A percentile compares a stretch with the other conserved stretches of the same genome.
These are phyloP conservation scores for Aquilaria sinensis DNA, from an alignment of 345 rosid species.

Conservation along the genomic window DNA sequence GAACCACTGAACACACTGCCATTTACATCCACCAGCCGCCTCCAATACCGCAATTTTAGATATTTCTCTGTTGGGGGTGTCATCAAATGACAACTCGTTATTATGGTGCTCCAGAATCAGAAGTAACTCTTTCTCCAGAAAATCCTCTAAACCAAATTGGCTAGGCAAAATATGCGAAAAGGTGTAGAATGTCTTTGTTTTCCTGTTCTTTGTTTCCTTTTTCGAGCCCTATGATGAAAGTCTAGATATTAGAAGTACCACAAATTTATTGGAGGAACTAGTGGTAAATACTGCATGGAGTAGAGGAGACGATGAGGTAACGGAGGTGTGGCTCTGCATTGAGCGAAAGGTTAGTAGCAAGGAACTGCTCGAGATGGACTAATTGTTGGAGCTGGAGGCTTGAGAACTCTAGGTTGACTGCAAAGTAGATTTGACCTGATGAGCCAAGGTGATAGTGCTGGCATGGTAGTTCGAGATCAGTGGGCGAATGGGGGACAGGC, in stretches of 20 bases:
- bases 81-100: constrained; percentile 28
- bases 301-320: constrained; percentile 74
- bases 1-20: constrained; percentile 78
- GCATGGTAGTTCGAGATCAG: constrained; percentile 79
- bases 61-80: constrained; percentile 1
- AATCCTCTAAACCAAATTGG: constrained; percentile 80
- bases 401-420: constrained; percentile 83
- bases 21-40: constrained; percentile 79
- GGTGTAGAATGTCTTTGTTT: constrained; percentile 22
- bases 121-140: constrained; percentile 52
- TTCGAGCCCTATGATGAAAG: constrained; percentile 32
- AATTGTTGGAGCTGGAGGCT: constrained; percentile 87
- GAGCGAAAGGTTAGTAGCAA: constrained; percentile 74
- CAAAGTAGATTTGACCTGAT: constrained; percentile 84
- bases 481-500: constrained; percentile 69
- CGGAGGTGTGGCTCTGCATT: constrained; percentile 48
- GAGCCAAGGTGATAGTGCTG: constrained; percentile 73
- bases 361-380: constrained; percentile 96
- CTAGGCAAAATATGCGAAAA: constrained; percentile 55
- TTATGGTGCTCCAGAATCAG: constrained; percentile 59
- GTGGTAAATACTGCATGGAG: constrained; percentile 99
- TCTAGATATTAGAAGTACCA: constrained; percentile 41
- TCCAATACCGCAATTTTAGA: constrained; percentile 41
- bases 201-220: constrained; percentile 8
- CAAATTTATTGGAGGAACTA: constrained; percentile 90